Evolutionary conservation across 768 basidiomycete species (phyloP), one percentile per base, ranked within the genome.

Genomic region (Rhizopogon rudus): DNA sequence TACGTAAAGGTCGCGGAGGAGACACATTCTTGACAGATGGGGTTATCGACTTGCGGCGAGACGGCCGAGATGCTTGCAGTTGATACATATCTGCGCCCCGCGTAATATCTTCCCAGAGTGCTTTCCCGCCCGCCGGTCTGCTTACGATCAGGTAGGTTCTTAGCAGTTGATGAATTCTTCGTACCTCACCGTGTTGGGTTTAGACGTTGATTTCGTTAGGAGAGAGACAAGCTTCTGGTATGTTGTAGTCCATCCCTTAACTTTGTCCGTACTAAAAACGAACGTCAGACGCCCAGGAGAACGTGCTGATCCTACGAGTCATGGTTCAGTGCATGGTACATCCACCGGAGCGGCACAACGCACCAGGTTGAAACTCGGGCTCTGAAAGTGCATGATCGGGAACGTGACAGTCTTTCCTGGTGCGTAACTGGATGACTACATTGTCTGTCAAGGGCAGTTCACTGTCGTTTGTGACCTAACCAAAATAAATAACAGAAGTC

Each of bases 401-500:
- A 7, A 49, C 2, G 9, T 55, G 53, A 57, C 65, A 64, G 6
- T 40, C 16, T 5, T 16, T 5, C 22, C 51, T 41, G 22, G 62
- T 53, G 4, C 0, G 17, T 29, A 72, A 64, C 43, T 60, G 61
- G 33, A 72, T 44, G 17, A 72, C 57, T 6, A 64, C 43, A 44
- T 63, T 52, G 8, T 53, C 44, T 44, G 20, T 57, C 53, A 70
- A 48, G 33, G 52, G 41, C 8, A 3, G 3, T 0, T 25, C n/a
- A 0, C 1, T 2, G 28, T 69, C 55, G n/a, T 60, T 60, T 40
- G 70, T 69, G 25, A 69, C 43, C 69, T 70, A 35, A 28, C n/a
- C 31, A 48, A 17, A 2, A 48, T 54, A 43, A 45, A 8, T 44
- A 2, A 4, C 25, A 22, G 54, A 13, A 53, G 35, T 14, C 28